A percentile compares a stretch with the other conserved stretches of the same genome.
Conservation (phyloP, 2,329 filamentous ascomycete species). For the Incumbomyces delicatus region DNA sequence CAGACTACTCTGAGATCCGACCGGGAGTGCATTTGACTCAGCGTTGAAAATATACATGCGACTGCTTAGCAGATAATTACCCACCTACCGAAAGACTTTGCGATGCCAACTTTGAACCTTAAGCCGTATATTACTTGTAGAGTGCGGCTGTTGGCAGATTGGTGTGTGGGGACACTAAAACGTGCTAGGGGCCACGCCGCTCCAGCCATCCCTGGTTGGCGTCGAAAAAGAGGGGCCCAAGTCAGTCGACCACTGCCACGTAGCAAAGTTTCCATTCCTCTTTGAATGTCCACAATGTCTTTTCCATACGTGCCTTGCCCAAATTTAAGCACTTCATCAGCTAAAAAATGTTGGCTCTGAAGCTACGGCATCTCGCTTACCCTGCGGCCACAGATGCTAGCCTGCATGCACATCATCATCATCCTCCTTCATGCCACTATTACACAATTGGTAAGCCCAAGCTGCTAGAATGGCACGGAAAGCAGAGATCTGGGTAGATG, state of each 20-base stretch:
- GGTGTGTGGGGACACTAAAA: not conserved
- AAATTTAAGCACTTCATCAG: slow-evolving; percentile 1
- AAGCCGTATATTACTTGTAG: too few relatives aligned
- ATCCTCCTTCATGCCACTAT: slow-evolving; percentile 12
- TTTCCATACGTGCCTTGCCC: not conserved
- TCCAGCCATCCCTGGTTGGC: not conserved
- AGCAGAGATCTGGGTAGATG: slow-evolving; percentile 13
- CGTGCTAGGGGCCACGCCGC: not conserved
- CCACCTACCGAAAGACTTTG: too few relatives aligned
- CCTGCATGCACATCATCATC: slow-evolving; percentile 5
- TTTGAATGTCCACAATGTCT: slow-evolving; percentile 6
- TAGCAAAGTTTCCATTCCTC: slow-evolving; percentile 8
- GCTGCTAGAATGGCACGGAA: slow-evolving; percentile 8
- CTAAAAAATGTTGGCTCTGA: not conserved
- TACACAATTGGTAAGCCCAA: slow-evolving; percentile 11
- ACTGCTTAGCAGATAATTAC: too few relatives aligned
- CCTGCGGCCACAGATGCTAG: slow-evolving; percentile 1
- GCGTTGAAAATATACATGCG: too few relatives aligned
- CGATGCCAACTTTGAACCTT: too few relatives aligned
- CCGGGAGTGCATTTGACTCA: too few relatives aligned
- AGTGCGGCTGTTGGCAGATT: not conserved
- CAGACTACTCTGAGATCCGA: too few relatives aligned
- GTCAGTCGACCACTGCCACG: slow-evolving; percentile 11
- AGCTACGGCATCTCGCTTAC: not conserved
- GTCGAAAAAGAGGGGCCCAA: not conserved